These are phyloP conservation scores for Penicillium cataractarum DNA, from an alignment of 495 filamentous ascomycete species.

Conservation along the genomic window DNA sequence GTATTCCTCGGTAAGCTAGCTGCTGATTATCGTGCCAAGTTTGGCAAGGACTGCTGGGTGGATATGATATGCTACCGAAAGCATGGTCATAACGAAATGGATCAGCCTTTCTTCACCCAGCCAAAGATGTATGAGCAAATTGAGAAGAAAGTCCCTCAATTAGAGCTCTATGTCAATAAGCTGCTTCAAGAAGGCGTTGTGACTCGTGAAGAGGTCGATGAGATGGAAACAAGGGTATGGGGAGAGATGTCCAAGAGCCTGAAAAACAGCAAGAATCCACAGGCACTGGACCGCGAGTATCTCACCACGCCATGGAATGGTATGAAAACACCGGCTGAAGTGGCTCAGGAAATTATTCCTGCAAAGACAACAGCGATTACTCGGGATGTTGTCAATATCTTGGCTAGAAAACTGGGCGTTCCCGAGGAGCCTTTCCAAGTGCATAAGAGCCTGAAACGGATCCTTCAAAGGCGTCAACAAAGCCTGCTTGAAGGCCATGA, in stretches of 20 bases:
- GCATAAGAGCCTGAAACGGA: neutral
- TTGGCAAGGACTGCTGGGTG: constrained; percentile 5
- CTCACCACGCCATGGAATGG: neutral
- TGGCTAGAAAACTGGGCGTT: neutral
- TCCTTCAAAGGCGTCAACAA: neutral
- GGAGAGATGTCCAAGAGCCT: neutral
- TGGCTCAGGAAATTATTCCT: neutral
- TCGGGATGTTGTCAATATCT: neutral
- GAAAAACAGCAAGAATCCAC: neutral
- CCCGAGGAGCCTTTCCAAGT: neutral
- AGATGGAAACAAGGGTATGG: neutral
- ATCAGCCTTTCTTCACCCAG: constrained; percentile 3
- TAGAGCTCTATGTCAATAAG: neutral
- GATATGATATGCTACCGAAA: constrained; percentile 1
- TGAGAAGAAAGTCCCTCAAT: neutral
- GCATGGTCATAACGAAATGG: constrained; percentile 7
- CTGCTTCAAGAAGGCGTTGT: neutral
- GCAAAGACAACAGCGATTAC: neutral
- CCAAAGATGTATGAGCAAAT: constrained; percentile 3
- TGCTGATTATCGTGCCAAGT: constrained; percentile 2
- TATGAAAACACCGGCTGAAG: neutral
- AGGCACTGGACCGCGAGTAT: neutral
- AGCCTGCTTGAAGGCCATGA: neutral
- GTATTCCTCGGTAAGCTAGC: neutral
- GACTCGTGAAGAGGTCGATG: neutral